phyloP scores from a whole-genome alignment of 2,329 filamentous ascomycete genomes.

The Alternaria novae-zelandiae region DNA sequence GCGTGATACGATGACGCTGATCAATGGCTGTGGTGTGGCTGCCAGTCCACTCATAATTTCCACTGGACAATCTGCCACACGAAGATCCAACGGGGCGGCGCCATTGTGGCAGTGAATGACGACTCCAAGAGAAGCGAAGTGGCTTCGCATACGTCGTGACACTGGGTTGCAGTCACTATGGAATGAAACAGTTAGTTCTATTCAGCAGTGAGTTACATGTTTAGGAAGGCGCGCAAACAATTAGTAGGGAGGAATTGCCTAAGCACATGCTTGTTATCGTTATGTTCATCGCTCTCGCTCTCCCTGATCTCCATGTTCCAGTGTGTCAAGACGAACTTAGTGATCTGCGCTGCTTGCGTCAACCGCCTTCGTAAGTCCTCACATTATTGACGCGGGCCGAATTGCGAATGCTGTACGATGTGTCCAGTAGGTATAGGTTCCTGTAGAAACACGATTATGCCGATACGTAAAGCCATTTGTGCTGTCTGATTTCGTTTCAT shows the following conservation, averaged over 20 bases:
- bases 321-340: not conserved
- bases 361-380: not conserved
- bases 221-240: not conserved
- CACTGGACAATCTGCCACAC: not conserved
- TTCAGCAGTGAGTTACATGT: not conserved
- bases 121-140: slow-evolving; percentile 1
- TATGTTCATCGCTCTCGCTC: not conserved
- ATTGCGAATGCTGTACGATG: not conserved
- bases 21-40: slow-evolving; percentile 14
- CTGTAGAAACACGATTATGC: not conserved
- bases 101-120: slow-evolving; percentile 7
- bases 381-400: not conserved
- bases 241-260: not conserved
- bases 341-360: slow-evolving; percentile 9
- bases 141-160: not conserved
- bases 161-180: not conserved
- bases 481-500: not conserved
- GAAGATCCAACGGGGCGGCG: not conserved
- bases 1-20: slow-evolving; percentile 4
- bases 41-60: slow-evolving; percentile 14
- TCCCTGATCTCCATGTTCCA: not conserved
- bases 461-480: not conserved
- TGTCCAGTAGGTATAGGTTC: not conserved
- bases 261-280: not conserved
- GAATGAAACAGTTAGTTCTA: not conserved